Evolutionary conservation across 1,139 yeast species (phyloP).

Genomic region (Geotrichum candidum): DNA sequence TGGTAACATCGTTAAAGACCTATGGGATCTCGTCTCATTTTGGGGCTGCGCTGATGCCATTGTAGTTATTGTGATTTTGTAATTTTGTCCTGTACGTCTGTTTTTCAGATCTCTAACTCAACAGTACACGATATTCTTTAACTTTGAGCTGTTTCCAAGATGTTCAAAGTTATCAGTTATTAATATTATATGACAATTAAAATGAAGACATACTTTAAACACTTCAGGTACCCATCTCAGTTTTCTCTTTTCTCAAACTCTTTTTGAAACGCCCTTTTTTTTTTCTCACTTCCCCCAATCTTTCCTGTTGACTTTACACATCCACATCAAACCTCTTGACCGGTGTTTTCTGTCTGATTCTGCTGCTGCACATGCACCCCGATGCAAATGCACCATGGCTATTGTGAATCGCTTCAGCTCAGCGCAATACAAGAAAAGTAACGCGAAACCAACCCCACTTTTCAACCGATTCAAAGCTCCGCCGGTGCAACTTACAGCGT

Average conservation of each 20-base stretch:
- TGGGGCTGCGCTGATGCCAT: too few species aligned
- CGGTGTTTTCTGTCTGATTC: background rate
- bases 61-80: too few species aligned
- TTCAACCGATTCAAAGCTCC: background rate
- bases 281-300: background rate
- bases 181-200: background rate
- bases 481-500: constrained; percentile 43
- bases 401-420: background rate
- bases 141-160: too few species aligned
- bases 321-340: background rate
- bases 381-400: background rate
- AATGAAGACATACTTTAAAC: background rate
- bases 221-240: background rate
- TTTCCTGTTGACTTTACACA: background rate
- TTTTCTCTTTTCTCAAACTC: background rate
- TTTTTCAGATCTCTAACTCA: too few species aligned
- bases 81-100: too few species aligned
- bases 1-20: too few species aligned
- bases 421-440: background rate
- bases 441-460: background rate
- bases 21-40: too few species aligned
- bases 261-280: background rate
- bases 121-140: too few species aligned
- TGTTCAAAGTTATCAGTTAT: too few species aligned
- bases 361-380: background rate